These are phyloP conservation scores for Eucalyptus tenuipes DNA, from an alignment of 345 rosid genomes.

Conservation along the genomic window DNA sequence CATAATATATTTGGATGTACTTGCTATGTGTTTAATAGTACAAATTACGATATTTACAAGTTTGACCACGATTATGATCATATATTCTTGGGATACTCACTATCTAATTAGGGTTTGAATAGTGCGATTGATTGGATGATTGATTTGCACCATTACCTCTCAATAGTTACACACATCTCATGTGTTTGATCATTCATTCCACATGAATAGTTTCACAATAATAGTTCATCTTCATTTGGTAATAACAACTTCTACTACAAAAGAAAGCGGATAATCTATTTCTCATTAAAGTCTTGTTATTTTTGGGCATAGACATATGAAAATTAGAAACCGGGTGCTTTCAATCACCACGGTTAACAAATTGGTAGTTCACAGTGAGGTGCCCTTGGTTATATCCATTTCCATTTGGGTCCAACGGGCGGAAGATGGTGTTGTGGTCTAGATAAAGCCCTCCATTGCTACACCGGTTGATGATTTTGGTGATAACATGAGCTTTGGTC, in stretches of 20 bases:
- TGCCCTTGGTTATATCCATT: conserved; percentile 18
- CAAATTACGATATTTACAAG: neutral
- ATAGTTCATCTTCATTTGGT: neutral
- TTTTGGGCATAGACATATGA: neutral
- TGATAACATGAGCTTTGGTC: conserved; percentile 23
- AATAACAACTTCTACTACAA: neutral
- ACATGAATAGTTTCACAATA: neutral
- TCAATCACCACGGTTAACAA: conserved; percentile 17
- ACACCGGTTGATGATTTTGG: conserved; percentile 58
- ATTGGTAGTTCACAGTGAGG: conserved; percentile 20
- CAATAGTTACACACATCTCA: neutral
- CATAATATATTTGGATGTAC: neutral
- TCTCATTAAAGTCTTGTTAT: neutral
- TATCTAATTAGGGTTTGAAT: neutral
- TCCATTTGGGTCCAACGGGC: conserved; percentile 30
- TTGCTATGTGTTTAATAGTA: neutral
- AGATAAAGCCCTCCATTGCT: conserved; percentile 50
- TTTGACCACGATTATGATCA: neutral
- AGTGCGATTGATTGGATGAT: neutral
- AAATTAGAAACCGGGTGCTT: neutral
- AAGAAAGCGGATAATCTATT: neutral
- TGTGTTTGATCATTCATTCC: neutral
- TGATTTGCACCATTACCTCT: neutral
- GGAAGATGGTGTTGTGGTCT: conserved; percentile 28
- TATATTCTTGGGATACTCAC: neutral